phyloP scores from a whole-genome alignment of 345 rosid genomes.

The Linum tenue region DNA sequence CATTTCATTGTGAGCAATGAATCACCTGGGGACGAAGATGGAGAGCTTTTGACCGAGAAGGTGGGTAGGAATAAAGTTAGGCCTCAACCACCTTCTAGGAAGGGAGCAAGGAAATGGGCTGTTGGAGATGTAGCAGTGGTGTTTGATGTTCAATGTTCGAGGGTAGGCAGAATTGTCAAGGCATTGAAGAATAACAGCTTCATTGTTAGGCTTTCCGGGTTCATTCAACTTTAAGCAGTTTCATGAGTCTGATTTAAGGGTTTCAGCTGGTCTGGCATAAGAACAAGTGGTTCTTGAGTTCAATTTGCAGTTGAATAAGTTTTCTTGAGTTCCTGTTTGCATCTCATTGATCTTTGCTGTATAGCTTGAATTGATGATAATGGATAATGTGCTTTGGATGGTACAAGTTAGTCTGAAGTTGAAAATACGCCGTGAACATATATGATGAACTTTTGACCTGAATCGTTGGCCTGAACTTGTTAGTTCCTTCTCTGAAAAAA shows the following conservation, averaged over 20 bases:
- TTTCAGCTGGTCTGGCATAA: conserved; percentile 25
- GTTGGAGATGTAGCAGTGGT: conserved; percentile 33
- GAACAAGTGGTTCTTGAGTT: conserved; percentile 19
- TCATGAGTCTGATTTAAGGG: conserved; percentile 22
- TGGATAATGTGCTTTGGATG: no score
- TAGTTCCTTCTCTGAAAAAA: background rate
- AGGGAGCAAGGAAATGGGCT: conserved; percentile 21
- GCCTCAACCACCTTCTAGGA: conserved; percentile 22
- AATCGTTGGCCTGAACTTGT: background rate
- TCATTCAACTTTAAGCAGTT: conserved; percentile 30
- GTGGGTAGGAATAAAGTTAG: conserved; percentile 20
- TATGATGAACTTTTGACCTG: background rate
- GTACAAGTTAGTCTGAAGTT: no score
- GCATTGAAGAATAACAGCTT: conserved; percentile 18
- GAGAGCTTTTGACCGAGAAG: conserved; percentile 21
- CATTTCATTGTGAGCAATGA: conserved; percentile 22
- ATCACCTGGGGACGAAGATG: conserved; percentile 9
- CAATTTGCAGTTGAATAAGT: background rate
- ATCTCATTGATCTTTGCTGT: background rate
- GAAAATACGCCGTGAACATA: no score
- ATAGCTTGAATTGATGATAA: background rate
- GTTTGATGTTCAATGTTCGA: conserved; percentile 33
- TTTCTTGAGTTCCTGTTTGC: background rate
- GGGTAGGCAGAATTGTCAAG: conserved; percentile 28
- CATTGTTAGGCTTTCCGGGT: conserved; percentile 28